A percentile compares a stretch with the other conserved stretches of the same genome.
These are phyloP conservation scores for Diplotaxis tenuifolia DNA, from an alignment of 345 rosid species.

Conservation along the genomic window DNA sequence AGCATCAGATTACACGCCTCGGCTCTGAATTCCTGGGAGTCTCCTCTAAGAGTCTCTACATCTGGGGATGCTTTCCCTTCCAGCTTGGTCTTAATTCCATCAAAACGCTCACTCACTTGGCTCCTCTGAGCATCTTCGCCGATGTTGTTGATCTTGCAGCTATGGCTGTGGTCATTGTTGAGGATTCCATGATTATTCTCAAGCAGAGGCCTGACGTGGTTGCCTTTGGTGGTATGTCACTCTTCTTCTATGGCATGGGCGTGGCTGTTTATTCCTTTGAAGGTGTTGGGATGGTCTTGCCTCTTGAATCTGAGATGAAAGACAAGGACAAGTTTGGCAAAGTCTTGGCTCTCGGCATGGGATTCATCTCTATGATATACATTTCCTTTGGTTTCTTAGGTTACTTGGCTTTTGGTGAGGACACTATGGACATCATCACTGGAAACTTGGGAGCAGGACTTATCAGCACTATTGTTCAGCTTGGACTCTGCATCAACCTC, in stretches of 20 bases:
- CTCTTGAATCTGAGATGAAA: conserved; percentile 64
- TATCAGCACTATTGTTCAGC: conserved; percentile 59
- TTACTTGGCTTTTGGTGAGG: conserved; percentile 73
- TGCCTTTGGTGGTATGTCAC: conserved; percentile 59
- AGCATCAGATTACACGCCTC: conserved; percentile 32
- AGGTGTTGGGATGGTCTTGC: conserved; percentile 79
- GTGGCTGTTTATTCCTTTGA: conserved; percentile 77
- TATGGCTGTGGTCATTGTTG: conserved; percentile 63
- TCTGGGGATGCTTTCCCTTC: conserved; percentile 81
- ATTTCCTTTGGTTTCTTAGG: conserved; percentile 68
- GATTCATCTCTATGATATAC: conserved; percentile 56
- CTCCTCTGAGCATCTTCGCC: conserved; percentile 92
- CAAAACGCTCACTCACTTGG: conserved; percentile 71
- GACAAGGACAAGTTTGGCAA: conserved; percentile 61
- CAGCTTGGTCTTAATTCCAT: conserved; percentile 78
- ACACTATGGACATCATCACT: conserved; percentile 75
- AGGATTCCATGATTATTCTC: conserved; percentile 48
- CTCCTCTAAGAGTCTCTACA: conserved; percentile 53
- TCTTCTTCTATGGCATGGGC: conserved; percentile 76
- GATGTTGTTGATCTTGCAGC: conserved; percentile 80
- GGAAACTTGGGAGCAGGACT: conserved; percentile 63
- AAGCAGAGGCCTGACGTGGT: conserved; percentile 45
- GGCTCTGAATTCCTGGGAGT: conserved; percentile 43
- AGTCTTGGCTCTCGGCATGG: conserved; percentile 52
- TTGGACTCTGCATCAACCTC: conserved; percentile 79